Conservation (phyloP, 768 basidiomycete genomes). For the Pleurotus platypus region DNA sequence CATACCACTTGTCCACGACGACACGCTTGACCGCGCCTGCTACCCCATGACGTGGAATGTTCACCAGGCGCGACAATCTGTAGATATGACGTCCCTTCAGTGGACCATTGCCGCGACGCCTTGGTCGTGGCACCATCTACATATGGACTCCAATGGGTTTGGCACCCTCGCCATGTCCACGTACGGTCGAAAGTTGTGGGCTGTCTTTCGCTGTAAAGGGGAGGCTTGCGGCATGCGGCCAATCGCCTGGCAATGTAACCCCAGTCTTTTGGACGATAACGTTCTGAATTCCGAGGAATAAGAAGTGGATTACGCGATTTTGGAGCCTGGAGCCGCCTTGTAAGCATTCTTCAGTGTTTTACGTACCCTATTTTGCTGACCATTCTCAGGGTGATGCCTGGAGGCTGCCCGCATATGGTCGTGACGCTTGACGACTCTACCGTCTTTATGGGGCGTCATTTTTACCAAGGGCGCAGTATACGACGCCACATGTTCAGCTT, state of each 20-base stretch:
- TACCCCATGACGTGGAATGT: not conserved
- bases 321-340: not conserved
- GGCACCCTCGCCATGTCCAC: not conserved
- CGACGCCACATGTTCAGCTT: not conserved
- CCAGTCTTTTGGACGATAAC: not conserved
- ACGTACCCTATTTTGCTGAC: not conserved
- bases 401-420: not conserved
- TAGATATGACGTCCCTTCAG: not conserved
- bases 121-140: not conserved
- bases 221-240: not conserved
- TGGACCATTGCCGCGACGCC: not conserved
- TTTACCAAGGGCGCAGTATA: not conserved
- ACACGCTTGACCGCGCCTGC: not conserved
- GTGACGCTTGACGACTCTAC: not conserved
- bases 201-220: not conserved
- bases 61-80: not conserved
- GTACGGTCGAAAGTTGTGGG: not conserved
- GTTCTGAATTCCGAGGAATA: not conserved
- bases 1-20: not conserved
- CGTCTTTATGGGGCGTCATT: not conserved
- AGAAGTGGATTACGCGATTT: not conserved
- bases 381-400: not conserved
- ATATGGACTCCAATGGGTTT: not conserved
- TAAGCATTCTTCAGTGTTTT: not conserved
- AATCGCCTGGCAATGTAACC: not conserved